phyloP scores from a whole-genome alignment of 2,329 filamentous ascomycete genomes.

The Trichoderma asperellum region DNA sequence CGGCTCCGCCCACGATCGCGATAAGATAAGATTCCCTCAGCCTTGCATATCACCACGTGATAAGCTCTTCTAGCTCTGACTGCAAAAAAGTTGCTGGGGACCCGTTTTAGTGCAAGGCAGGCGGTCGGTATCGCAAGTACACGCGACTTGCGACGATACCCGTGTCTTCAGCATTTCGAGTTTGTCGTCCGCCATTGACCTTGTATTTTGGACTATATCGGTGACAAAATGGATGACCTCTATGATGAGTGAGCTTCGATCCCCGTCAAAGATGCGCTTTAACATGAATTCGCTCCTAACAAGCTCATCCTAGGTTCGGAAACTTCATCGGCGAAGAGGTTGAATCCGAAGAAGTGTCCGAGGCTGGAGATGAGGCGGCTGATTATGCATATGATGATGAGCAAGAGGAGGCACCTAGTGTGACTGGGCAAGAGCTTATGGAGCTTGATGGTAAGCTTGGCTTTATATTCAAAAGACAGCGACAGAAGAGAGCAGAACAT shows the following conservation, averaged over 20 bases:
- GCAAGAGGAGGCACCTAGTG: constrained; percentile 62
- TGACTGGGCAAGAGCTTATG: constrained; percentile 83
- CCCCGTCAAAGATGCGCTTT: not conserved
- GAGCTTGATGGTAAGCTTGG: constrained; percentile 73
- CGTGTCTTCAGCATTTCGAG: constrained; percentile 27
- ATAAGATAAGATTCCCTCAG: constrained; percentile 25
- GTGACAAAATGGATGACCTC: constrained; percentile 79
- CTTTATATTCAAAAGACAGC: not conserved
- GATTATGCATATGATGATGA: constrained; percentile 85
- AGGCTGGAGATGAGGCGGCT: constrained; percentile 71
- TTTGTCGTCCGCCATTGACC: constrained; percentile 34
- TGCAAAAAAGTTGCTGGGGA: constrained; percentile 31
- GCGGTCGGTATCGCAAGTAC: constrained; percentile 21
- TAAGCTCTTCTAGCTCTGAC: constrained; percentile 6
- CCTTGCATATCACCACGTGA: constrained; percentile 31
- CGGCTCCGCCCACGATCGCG: not conserved
- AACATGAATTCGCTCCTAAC: constrained; percentile 1
- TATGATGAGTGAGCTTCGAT: constrained; percentile 78
- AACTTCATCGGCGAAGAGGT: constrained; percentile 96
- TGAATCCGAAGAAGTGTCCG: constrained; percentile 83
- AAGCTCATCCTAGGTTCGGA: constrained; percentile 69
- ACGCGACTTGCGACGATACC: constrained; percentile 30
- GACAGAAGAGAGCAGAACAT: not conserved
- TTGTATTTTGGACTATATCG: constrained; percentile 28
- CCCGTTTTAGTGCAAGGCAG: constrained; percentile 25